Percentiles rank a stretch among this genome's conserved stretches.
phyloP scores from a whole-genome alignment of 2,329 filamentous ascomycete genomes.

The Colletotrichum cereale region DNA sequence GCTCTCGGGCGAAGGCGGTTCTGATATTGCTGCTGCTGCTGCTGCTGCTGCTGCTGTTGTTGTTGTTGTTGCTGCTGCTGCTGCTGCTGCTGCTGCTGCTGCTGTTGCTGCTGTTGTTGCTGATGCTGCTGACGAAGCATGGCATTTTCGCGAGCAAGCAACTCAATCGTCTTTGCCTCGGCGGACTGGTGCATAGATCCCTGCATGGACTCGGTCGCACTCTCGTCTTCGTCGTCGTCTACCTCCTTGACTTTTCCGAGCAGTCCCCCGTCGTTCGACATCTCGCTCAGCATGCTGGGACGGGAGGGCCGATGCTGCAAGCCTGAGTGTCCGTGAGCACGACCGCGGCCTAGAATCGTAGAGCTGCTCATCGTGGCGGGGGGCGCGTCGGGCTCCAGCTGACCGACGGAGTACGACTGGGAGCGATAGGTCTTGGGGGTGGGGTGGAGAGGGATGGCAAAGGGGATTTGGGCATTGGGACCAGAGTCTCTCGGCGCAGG shows the following conservation, averaged over 20 bases:
- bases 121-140: slow-evolving; percentile 70
- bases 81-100: slow-evolving; percentile 58
- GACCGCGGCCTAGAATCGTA: slow-evolving; percentile 64
- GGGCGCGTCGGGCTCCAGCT: slow-evolving; percentile 78
- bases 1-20: slow-evolving; percentile 68
- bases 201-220: slow-evolving; percentile 67
- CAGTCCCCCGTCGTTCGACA: slow-evolving; percentile 72
- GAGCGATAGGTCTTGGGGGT: slow-evolving; percentile 94
- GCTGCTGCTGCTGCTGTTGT: slow-evolving; percentile 47
- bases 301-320: slow-evolving; percentile 86
- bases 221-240: slow-evolving; percentile 74
- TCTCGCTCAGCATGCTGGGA: slow-evolving; percentile 80
- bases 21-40: slow-evolving; percentile 64
- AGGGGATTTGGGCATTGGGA: slow-evolving; percentile 78
- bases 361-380: slow-evolving; percentile 59
- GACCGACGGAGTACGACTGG: slow-evolving; percentile 95
- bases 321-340: slow-evolving; percentile 68
- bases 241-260: slow-evolving; percentile 79
- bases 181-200: slow-evolving; percentile 66
- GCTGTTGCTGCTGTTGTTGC: slow-evolving; percentile 61
- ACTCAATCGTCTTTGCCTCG: slow-evolving; percentile 73
- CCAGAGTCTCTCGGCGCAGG: slow-evolving; percentile 65
- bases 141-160: slow-evolving; percentile 72
- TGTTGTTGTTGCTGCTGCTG: slow-evolving; percentile 47
- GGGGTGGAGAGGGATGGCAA: slow-evolving; percentile 88